Evolutionary conservation across 163 green algal genomes (phyloP).

Genomic region (Coccomyxa subellipsoidea): DNA sequence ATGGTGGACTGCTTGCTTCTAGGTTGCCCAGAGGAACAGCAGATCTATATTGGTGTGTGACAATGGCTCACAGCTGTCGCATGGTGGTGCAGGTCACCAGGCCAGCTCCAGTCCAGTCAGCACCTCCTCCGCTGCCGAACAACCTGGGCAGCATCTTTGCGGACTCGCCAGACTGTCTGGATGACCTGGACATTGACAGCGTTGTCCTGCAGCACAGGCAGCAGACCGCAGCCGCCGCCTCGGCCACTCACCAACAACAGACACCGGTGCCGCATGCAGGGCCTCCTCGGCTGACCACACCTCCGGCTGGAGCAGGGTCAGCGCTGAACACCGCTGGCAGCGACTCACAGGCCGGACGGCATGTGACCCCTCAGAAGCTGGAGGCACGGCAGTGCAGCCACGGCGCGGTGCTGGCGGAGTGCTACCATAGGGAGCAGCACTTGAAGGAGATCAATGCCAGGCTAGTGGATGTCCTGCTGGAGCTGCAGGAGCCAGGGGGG

Average conservation of each 20-base stretch:
- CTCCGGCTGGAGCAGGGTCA: not conserved
- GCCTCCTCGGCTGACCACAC: not conserved
- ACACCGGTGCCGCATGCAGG: not conserved
- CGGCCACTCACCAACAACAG: not conserved
- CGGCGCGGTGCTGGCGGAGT: not conserved
- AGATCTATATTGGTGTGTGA: too few relatives aligned
- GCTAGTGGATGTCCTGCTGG: not conserved
- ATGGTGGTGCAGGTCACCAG: not conserved
- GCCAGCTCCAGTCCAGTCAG: not conserved
- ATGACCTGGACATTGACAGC: slow-evolving; percentile 21
- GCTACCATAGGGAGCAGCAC: slow-evolving; percentile 8
- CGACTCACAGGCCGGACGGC: not conserved
- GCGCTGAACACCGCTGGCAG: not conserved
- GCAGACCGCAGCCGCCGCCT: slow-evolving; percentile 4
- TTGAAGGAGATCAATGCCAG: slow-evolving; percentile 4
- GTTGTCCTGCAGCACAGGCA: slow-evolving; percentile 20
- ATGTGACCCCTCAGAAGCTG: not conserved
- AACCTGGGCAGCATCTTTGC: not conserved
- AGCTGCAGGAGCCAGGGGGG: not conserved
- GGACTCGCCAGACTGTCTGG: slow-evolving; percentile 25
- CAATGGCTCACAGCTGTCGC: too few relatives aligned
- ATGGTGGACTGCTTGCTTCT: too few relatives aligned
- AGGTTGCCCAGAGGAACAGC: too few relatives aligned
- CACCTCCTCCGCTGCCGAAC: not conserved
- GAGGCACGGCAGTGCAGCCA: not conserved